Evolutionary conservation across 345 rosid genomes (phyloP).

Genomic region (Brassica cretica): DNA sequence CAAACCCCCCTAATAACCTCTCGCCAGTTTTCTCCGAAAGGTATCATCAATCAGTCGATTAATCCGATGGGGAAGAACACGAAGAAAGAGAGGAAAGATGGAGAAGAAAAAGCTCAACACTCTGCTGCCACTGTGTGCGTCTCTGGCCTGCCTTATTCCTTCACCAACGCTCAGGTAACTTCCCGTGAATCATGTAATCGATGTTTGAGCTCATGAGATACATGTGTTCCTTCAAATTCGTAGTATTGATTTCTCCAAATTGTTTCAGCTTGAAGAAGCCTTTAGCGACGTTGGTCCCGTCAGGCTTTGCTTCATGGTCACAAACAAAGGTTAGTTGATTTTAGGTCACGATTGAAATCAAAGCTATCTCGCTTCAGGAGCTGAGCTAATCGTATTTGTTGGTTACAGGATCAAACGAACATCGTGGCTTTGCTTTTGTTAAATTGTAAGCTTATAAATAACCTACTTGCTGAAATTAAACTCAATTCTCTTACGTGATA

Average conservation of each 20-base stretch:
- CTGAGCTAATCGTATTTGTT: constrained; percentile 10
- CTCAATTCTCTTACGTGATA: neutral
- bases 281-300: constrained; percentile 93
- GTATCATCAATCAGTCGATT: neutral
- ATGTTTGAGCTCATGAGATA: too few species aligned
- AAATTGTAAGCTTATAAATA: constrained; percentile 66
- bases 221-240: too few species aligned
- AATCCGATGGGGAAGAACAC: neutral
- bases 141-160: constrained; percentile 78
- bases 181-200: neutral
- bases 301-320: constrained; percentile 85
- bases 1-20: neutral
- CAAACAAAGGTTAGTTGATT: constrained; percentile 57
- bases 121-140: constrained; percentile 74
- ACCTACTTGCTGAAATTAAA: neutral
- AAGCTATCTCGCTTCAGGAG: neutral
- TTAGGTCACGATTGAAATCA: neutral
- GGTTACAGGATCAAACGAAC: constrained; percentile 72
- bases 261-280: constrained; percentile 75
- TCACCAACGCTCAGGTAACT: constrained; percentile 76
- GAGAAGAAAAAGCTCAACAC: constrained; percentile 54
- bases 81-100: constrained; percentile 32
- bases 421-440: constrained; percentile 78
- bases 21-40: neutral
- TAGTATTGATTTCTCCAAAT: neutral